Conservation (phyloP, 176 grass and related monocot genomes). For the Triticum turgidum region DNA sequence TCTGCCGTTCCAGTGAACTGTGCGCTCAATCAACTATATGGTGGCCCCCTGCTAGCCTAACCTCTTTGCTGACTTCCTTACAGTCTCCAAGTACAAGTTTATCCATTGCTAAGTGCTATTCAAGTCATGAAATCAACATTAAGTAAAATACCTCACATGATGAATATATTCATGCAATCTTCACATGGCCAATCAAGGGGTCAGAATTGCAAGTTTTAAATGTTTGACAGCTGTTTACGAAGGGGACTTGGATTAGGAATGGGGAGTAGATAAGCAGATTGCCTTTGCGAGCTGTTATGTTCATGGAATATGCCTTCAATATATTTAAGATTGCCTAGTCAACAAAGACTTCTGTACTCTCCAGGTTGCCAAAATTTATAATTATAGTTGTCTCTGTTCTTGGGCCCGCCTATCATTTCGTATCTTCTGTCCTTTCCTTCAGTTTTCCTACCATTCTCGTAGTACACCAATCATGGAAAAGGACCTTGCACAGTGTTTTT, state of each 20-base stretch:
- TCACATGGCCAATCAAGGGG: not conserved
- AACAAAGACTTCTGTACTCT: not conserved
- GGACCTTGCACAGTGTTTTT: conserved; percentile 8
- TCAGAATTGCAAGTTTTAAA: not conserved
- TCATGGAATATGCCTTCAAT: not conserved
- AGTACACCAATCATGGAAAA: not conserved
- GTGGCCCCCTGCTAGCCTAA: not conserved
- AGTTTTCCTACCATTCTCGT: not conserved
- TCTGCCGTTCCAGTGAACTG: conserved; percentile 2
- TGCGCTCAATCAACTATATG: not conserved
- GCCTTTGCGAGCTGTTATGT: not conserved
- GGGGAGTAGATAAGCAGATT: not conserved
- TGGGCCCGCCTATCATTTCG: not conserved
- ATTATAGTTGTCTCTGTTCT: not conserved
- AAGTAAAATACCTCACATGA: conserved; percentile 10
- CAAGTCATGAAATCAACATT: not conserved
- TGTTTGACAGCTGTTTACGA: conserved; percentile 1
- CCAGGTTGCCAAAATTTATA: conserved; percentile 16
- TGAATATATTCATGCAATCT: conserved; percentile 1
- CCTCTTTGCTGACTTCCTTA: not conserved
- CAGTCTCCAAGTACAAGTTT: not conserved
- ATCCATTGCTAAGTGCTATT: not conserved
- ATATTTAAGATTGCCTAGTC: not conserved
- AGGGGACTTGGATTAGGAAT: not conserved
- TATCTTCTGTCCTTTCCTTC: not conserved